Base-by-base conservation (phyloP, 331 rosid species). In the Spiraea crenata region DNA sequence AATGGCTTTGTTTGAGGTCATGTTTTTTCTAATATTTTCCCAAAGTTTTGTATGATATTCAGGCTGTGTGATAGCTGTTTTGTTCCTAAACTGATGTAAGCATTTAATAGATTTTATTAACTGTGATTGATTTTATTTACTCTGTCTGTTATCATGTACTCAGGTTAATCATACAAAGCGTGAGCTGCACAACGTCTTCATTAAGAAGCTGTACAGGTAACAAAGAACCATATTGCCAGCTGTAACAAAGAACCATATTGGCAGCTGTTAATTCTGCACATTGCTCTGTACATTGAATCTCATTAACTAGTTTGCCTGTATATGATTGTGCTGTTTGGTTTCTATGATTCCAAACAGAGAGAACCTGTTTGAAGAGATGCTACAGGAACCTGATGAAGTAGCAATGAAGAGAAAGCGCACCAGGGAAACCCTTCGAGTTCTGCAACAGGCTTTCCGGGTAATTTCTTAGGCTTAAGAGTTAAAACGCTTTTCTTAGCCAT, bases 131-230 rank as follows among this genome's bases (percentile, higher is more conserved):
- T 42, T 48, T 8, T 61, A 35, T 14, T 58, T 44, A 48, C 56
- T 47, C 56, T 71, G 41, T 54, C 5, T 71, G 5, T 50, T 58
- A 76, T 69, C 39, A 58, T 39, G 7, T 76, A 65, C 76, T 77
- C 82, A 95, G 99, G 99, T 95, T 71, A 85, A 91, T 79, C 90
- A 95, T 74, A 81, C 96, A 0, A 95, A 86, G 80, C 88, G 99
- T 63, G 88, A 87, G 62, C 82, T 95, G 69, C 99, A 91, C 92
- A 89, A 95, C 65, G 89, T 89, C 37, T 95, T 95, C 86, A 95
- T 95, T 75, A 74, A 72, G 83, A 95, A 89, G 84, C 93, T 95
- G 69, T 95, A 95, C 85, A 82, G 99, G 99, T 95, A 76, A 74
- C 54, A 13, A 35, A 40, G 25, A 15, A 51, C 41, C 77, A 54